Percentiles rank a stretch among this genome's conserved stretches.
Conservation (phyloP, 2,329 filamentous ascomycete species). For the Arthrocladium fulminans region DNA sequence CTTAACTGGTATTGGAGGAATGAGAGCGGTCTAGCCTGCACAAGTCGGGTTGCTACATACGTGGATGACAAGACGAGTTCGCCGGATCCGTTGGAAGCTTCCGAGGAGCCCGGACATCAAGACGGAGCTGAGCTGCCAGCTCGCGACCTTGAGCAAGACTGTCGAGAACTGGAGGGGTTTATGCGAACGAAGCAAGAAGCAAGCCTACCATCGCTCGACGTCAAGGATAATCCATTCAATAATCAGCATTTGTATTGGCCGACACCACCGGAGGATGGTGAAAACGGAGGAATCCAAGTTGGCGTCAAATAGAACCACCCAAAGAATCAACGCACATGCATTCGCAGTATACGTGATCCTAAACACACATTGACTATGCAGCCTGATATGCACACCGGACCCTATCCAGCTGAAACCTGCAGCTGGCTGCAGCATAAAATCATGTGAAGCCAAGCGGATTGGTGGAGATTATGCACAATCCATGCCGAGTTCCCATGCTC, state of each 20-base stretch:
- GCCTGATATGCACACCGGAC: constrained; percentile 4
- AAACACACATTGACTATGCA: background rate
- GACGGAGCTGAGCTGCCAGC: background rate
- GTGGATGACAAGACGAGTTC: background rate
- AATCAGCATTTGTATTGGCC: constrained; percentile 5
- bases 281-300: background rate
- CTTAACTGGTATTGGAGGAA: constrained; percentile 6
- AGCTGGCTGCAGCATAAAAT: background rate
- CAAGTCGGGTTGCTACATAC: background rate
- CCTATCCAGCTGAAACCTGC: constrained; percentile 8
- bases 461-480: background rate
- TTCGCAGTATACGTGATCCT: background rate
- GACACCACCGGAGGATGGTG: background rate
- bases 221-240: constrained; percentile 8
- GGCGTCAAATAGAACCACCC: background rate
- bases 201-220: background rate
- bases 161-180: background rate
- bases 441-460: background rate
- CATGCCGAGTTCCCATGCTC: background rate
- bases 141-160: background rate
- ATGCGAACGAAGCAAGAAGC: background rate
- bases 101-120: background rate
- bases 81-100: background rate
- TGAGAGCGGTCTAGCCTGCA: constrained; percentile 4
- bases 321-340: constrained; percentile 1